Percentiles rank a stretch among this genome's conserved stretches.
Evolutionary conservation across 805 yeast genomes (phyloP).

Genomic region (Spathaspora arborariae): DNA sequence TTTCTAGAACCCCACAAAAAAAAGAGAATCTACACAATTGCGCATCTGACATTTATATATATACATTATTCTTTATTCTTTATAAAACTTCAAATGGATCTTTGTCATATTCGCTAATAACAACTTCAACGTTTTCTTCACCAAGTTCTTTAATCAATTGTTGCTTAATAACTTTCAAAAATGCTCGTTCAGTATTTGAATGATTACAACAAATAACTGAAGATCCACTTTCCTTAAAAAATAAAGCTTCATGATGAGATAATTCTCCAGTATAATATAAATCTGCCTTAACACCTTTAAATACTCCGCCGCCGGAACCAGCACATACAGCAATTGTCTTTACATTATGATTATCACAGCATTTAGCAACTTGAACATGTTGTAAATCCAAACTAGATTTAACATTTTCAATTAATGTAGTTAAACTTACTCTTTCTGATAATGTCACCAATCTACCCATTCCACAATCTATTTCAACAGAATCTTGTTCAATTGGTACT

Average conservation of each 20-base stretch:
- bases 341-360: conserved; percentile 29
- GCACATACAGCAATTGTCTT: conserved; percentile 82
- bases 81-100: conserved; percentile 55
- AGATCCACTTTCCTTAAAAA: conserved; percentile 64
- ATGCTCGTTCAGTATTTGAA: conserved; percentile 90
- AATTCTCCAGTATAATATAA: conserved; percentile 87
- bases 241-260: conserved; percentile 87
- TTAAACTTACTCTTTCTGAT: conserved; percentile 38
- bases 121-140: conserved; percentile 35
- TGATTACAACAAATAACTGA: conserved; percentile 81
- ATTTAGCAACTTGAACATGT: conserved; percentile 59
- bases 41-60: neutral
- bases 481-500: conserved; percentile 44
- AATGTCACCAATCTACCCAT: conserved; percentile 73
- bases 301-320: conserved; percentile 86
- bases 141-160: conserved; percentile 47
- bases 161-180: conserved; percentile 48
- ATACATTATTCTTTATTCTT: neutral
- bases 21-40: neutral
- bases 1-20: neutral
- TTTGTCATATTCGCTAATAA: conserved; percentile 51
- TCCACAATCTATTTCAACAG: conserved; percentile 55
- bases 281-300: conserved; percentile 60
- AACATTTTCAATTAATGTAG: conserved; percentile 44
- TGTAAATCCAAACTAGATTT: conserved; percentile 51